A percentile compares a stretch with the other conserved stretches of the same genome.
Evolutionary conservation across 2,329 filamentous ascomycete genomes (phyloP).

Genomic region (Chaetomium sp.): DNA sequence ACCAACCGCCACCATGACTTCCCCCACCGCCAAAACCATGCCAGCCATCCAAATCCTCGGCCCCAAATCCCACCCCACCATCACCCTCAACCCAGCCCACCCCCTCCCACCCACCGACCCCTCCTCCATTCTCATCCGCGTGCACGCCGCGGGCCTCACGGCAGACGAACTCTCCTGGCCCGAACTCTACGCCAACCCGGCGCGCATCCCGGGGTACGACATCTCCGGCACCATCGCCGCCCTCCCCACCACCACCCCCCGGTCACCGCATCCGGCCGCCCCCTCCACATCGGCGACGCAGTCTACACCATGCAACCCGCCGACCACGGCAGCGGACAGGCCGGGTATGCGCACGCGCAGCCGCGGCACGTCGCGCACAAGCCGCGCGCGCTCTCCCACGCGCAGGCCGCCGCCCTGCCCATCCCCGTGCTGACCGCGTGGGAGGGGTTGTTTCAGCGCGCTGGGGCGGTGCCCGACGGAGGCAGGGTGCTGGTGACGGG

Average conservation of each 20-base stretch:
- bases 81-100: conserved; percentile 10
- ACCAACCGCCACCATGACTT: neutral
- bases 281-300: conserved; percentile 17
- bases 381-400: conserved; percentile 29
- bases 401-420: conserved; percentile 39
- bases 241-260: conserved; percentile 31
- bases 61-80: conserved; percentile 4
- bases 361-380: conserved; percentile 32
- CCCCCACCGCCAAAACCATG: conserved; percentile 33
- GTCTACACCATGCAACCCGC: conserved; percentile 39
- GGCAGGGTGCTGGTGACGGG: conserved; percentile 38
- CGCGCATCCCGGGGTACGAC: conserved; percentile 42
- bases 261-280: neutral
- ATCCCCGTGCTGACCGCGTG: conserved; percentile 40
- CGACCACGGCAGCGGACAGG: conserved; percentile 34
- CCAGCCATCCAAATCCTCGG: conserved; percentile 41
- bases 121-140: conserved; percentile 36
- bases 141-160: conserved; percentile 41
- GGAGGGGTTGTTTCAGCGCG: conserved; percentile 36
- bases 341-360: conserved; percentile 37
- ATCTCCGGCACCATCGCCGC: conserved; percentile 40
- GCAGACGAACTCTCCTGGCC: conserved; percentile 42
- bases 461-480: conserved; percentile 1
- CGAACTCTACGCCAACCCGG: conserved; percentile 38
- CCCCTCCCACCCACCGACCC: conserved; percentile 32